phyloP scores from a whole-genome alignment of 768 basidiomycete species.

The Baorangia bicolor region DNA sequence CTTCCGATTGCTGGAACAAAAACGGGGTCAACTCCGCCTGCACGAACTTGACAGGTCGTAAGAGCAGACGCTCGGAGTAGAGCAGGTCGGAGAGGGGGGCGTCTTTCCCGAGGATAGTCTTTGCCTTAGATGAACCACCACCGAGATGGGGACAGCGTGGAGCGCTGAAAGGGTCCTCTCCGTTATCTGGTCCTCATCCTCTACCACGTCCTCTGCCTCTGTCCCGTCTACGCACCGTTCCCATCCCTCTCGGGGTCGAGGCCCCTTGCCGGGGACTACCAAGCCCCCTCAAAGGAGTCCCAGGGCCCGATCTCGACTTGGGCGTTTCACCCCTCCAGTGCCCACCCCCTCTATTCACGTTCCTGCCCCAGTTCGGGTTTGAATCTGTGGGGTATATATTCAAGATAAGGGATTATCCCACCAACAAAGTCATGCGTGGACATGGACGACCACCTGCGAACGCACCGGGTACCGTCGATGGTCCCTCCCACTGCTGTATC shows the following conservation, averaged over 20 bases:
- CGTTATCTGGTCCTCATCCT: neutral
- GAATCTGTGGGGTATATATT: conserved; percentile 6
- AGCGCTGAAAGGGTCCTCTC: neutral
- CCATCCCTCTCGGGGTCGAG: conserved; percentile 10
- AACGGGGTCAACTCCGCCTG: conserved; percentile 51
- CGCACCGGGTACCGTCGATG: conserved; percentile 11
- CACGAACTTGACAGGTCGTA: conserved; percentile 72
- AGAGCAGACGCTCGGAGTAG: conserved; percentile 55
- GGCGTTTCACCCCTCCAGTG: conserved; percentile 5
- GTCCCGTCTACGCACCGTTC: conserved; percentile 22
- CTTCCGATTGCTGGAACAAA: conserved; percentile 57
- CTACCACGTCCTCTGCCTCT: conserved; percentile 22
- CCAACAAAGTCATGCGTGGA: neutral
- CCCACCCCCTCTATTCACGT: neutral
- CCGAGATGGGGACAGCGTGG: conserved; percentile 4
- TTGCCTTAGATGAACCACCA: conserved; percentile 1
- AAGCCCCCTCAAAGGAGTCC: conserved; percentile 15
- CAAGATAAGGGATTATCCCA: conserved; percentile 13
- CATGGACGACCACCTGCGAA: conserved; percentile 6
- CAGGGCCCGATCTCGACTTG: conserved; percentile 11
- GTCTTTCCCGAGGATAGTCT: conserved; percentile 23
- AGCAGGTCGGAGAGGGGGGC: conserved; percentile 57
- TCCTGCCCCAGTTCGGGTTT: neutral
- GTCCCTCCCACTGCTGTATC: conserved; percentile 26
- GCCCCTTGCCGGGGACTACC: conserved; percentile 12